Evolutionary conservation across 495 filamentous ascomycete genomes (phyloP).

Genomic region (Xylaria curta): DNA sequence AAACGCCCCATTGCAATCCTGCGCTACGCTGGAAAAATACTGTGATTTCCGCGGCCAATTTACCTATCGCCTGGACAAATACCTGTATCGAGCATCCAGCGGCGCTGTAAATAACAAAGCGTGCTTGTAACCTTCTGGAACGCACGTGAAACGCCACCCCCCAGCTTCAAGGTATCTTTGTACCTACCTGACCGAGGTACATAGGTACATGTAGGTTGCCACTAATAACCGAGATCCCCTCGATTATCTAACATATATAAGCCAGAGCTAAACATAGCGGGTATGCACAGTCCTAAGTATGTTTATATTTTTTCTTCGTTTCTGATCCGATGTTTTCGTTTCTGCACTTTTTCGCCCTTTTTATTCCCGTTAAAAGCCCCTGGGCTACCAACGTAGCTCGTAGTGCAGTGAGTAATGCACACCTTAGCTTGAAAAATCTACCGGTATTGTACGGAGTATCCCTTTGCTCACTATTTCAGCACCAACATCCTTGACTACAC

Average conservation of each 20-base stretch:
- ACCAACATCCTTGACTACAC: too few relatives aligned
- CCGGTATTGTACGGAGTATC: too few relatives aligned
- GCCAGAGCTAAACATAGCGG: not conserved
- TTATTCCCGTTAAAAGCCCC: not conserved
- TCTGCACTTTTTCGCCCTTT: not conserved
- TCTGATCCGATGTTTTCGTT: not conserved
- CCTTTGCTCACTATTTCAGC: too few relatives aligned
- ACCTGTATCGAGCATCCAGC: not conserved
- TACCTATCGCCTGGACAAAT: not conserved
- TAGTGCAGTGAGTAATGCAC: not conserved
- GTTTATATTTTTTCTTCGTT: not conserved
- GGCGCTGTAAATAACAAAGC: not conserved
- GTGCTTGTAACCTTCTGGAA: slow-evolving; percentile 31
- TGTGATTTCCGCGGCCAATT: not conserved
- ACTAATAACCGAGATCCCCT: slow-evolving; percentile 3
- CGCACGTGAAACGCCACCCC: slow-evolving; percentile 33
- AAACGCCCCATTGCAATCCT: slow-evolving; percentile 13
- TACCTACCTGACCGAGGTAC: not conserved
- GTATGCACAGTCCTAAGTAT: too few relatives aligned
- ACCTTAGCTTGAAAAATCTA: not conserved
- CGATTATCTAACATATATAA: not conserved
- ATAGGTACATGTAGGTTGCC: not conserved
- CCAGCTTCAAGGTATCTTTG: not conserved
- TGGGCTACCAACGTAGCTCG: not conserved
- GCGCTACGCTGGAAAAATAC: not conserved